Evolutionary conservation across 2,329 filamentous ascomycete species (phyloP).

Genomic region (Penicillium sp.): DNA sequence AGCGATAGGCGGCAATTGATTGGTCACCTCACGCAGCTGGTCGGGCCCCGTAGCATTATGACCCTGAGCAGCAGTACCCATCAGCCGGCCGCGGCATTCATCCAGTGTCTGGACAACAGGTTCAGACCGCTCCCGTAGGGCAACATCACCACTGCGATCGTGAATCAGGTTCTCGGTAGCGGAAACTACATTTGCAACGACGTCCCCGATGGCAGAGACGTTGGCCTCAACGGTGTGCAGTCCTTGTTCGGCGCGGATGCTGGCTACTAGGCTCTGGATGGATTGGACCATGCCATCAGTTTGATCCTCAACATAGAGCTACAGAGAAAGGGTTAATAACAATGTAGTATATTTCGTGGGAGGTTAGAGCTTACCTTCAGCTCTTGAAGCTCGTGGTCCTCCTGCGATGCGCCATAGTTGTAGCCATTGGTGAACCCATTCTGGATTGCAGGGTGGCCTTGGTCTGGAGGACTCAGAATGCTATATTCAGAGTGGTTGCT

Average conservation of each 20-base stretch:
- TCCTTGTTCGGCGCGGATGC: conserved; percentile 63
- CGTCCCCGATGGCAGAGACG: conserved; percentile 66
- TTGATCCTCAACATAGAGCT: conserved; percentile 80
- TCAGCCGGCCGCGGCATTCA: conserved; percentile 62
- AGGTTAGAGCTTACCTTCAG: conserved; percentile 52
- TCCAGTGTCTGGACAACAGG: conserved; percentile 51
- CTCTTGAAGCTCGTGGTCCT: conserved; percentile 55
- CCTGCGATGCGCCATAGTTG: conserved; percentile 43
- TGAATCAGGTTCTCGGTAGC: conserved; percentile 60
- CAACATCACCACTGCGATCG: conserved; percentile 47
- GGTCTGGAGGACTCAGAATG: conserved; percentile 62
- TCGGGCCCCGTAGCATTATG: conserved; percentile 56
- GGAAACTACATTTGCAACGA: conserved; percentile 67
- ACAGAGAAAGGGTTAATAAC: conserved; percentile 18
- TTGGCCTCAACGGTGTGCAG: conserved; percentile 66
- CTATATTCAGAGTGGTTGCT: conserved; percentile 73
- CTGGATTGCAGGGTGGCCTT: conserved; percentile 26
- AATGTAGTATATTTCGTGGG: neutral
- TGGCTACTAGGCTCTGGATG: conserved; percentile 75
- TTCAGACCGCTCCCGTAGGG: conserved; percentile 48
- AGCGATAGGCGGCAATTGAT: conserved; percentile 75
- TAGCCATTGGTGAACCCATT: conserved; percentile 34
- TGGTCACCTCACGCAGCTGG: conserved; percentile 57
- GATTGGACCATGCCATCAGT: conserved; percentile 74
- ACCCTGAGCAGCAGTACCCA: conserved; percentile 62